phyloP scores from a whole-genome alignment of 1,284 basidiomycete genomes.

The Leccinum subspadiceum region DNA sequence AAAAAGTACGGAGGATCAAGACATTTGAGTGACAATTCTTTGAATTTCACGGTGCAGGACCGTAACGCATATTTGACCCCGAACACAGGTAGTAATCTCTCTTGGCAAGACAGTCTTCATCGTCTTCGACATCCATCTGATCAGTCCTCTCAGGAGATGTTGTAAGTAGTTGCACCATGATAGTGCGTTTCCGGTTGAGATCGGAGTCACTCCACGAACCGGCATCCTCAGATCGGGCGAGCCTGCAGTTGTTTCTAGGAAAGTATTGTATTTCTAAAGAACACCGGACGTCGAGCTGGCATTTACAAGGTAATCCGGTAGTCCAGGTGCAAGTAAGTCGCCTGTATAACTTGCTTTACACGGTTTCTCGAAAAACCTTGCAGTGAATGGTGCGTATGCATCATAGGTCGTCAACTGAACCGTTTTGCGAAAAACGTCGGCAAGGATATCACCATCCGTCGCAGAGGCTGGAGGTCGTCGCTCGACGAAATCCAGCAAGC shows the following conservation, averaged over 20 bases:
- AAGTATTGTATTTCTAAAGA: too few species aligned
- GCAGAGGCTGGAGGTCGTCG: neutral
- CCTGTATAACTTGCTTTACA: neutral
- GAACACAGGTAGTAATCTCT: too few species aligned
- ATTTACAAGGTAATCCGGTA: neutral
- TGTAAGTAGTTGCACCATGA: neutral
- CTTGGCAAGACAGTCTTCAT: neutral
- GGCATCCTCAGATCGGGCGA: too few species aligned
- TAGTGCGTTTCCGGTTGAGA: neutral
- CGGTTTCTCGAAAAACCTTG: neutral
- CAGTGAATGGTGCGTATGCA: neutral
- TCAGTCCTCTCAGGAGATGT: neutral
- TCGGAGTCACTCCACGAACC: too few species aligned
- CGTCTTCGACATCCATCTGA: neutral
- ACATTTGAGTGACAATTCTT: too few species aligned
- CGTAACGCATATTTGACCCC: neutral
- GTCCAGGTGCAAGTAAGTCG: neutral
- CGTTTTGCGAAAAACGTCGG: neutral
- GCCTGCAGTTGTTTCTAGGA: too few species aligned
- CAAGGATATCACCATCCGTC: neutral
- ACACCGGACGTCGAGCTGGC: neutral
- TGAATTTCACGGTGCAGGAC: too few species aligned
- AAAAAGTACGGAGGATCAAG: slow-evolving; percentile 42
- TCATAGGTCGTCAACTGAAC: neutral
- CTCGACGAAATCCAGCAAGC: neutral